A percentile compares a stretch with the other conserved stretches of the same genome.
Conservation (phyloP, 352 stramenopile species). For the Phytophthora boehmeriae region DNA sequence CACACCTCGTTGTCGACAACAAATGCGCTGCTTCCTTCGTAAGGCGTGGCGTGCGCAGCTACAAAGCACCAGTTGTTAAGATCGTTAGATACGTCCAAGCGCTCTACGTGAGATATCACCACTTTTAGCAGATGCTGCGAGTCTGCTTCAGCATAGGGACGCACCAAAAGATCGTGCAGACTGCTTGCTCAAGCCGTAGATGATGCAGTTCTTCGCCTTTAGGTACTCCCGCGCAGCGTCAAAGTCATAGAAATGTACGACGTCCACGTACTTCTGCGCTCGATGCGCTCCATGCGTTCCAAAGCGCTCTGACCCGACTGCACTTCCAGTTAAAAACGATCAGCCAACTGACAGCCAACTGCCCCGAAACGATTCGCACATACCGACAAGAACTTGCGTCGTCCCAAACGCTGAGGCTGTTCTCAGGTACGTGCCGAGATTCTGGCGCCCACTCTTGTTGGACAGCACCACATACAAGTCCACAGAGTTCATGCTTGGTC, state of each 20-base stretch:
- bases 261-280: constrained; percentile 82
- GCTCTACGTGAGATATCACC: no score
- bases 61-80: constrained; percentile 14
- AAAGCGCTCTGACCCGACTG: constrained; percentile 80
- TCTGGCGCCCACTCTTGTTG: constrained; percentile 75
- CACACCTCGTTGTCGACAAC: constrained; percentile 78
- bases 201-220: constrained; percentile 55
- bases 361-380: constrained; percentile 10
- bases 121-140: no score
- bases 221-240: constrained; percentile 63
- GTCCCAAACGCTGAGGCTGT: constrained; percentile 77
- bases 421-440: constrained; percentile 79
- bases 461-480: constrained; percentile 79
- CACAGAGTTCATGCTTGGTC: constrained; percentile 20
- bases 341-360: neutral
- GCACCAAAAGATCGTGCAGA: constrained; percentile 30
- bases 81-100: constrained; percentile 12
- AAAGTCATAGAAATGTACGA: constrained; percentile 78
- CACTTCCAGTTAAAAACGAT: neutral
- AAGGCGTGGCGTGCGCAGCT: constrained; percentile 58
- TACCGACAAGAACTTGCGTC: constrained; percentile 77
- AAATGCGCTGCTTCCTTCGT: constrained; percentile 65
- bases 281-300: constrained; percentile 78
- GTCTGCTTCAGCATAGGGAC: constrained; percentile 4
- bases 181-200: constrained; percentile 58